Evolutionary conservation across 2,329 filamentous ascomycete genomes (phyloP).

Genomic region (Gyromitra esculenta): DNA sequence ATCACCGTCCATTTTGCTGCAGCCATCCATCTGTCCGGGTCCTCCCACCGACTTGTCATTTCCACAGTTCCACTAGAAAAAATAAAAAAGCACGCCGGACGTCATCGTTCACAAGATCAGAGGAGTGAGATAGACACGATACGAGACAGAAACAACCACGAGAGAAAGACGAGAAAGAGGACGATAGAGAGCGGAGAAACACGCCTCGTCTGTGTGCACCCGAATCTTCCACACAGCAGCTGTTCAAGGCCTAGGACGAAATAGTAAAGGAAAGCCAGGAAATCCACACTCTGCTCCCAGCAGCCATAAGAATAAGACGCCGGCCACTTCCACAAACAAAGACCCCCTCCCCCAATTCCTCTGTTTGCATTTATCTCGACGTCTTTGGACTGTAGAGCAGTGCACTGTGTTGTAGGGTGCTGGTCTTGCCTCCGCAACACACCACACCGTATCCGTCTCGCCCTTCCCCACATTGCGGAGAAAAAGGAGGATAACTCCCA

Average conservation of each 20-base stretch:
- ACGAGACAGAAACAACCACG: conserved; percentile 34
- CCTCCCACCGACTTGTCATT: conserved; percentile 44
- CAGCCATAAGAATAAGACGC: conserved; percentile 15
- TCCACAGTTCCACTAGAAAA: conserved; percentile 21
- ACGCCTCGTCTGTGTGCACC: conserved; percentile 23
- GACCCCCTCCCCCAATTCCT: conserved; percentile 17
- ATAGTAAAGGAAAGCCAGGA: conserved; percentile 3
- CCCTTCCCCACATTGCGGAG: conserved; percentile 53
- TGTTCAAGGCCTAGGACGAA: conserved; percentile 5
- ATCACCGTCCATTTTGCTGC: conserved; percentile 34
- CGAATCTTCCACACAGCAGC: neutral
- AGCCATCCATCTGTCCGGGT: conserved; percentile 47
- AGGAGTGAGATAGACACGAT: conserved; percentile 3
- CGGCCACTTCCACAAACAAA: conserved; percentile 30
- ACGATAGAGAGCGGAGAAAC: neutral
- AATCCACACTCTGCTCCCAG: neutral
- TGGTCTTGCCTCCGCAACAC: conserved; percentile 41
- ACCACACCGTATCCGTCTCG: conserved; percentile 43
- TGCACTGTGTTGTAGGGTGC: conserved; percentile 15
- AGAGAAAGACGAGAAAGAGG: neutral
- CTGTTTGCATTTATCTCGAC: conserved; percentile 12
- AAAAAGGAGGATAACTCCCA: conserved; percentile 46
- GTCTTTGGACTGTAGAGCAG: conserved; percentile 18
- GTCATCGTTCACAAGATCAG: conserved; percentile 45
- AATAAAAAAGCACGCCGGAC: conserved; percentile 14